A percentile compares a stretch with the other conserved stretches of the same genome.
Conservation (phyloP, 2,329 filamentous ascomycete genomes). For the Pestalotiopsis sp. region DNA sequence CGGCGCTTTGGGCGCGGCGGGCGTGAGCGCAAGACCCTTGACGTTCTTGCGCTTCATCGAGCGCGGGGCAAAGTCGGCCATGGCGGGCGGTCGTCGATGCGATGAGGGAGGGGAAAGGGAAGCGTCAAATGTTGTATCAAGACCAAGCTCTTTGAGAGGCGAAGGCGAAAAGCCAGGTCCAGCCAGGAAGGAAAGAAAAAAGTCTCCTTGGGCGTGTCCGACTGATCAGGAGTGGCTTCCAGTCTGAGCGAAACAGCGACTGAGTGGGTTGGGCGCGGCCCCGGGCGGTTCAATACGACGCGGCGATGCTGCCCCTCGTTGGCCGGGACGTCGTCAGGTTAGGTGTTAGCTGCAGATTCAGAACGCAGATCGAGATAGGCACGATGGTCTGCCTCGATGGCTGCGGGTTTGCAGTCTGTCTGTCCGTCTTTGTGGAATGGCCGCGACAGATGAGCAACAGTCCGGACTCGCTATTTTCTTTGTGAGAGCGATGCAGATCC, state of each 20-base stretch:
- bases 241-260: constrained; percentile 1
- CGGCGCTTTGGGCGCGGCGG: constrained; percentile 70
- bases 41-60: constrained; percentile 99
- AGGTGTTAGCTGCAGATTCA: neutral
- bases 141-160: neutral
- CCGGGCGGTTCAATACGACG: constrained; percentile 8
- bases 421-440: neutral
- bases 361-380: constrained; percentile 15
- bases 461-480: neutral
- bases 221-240: neutral
- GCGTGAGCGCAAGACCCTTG: constrained; percentile 88
- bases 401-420: constrained; percentile 13
- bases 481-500: neutral
- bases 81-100: constrained; percentile 34
- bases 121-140: neutral
- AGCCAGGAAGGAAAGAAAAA: neutral
- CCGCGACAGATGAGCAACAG: neutral
- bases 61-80: constrained; percentile 67
- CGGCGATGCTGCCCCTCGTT: constrained; percentile 10
- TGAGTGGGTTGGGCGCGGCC: constrained; percentile 7
- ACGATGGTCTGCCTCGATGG: constrained; percentile 4
- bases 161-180: neutral
- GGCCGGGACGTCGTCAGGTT: neutral
- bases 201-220: neutral
- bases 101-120: constrained; percentile 3